phyloP scores from a whole-genome alignment of 768 basidiomycete genomes.

The Boletus pseudo-olivaceus region DNA sequence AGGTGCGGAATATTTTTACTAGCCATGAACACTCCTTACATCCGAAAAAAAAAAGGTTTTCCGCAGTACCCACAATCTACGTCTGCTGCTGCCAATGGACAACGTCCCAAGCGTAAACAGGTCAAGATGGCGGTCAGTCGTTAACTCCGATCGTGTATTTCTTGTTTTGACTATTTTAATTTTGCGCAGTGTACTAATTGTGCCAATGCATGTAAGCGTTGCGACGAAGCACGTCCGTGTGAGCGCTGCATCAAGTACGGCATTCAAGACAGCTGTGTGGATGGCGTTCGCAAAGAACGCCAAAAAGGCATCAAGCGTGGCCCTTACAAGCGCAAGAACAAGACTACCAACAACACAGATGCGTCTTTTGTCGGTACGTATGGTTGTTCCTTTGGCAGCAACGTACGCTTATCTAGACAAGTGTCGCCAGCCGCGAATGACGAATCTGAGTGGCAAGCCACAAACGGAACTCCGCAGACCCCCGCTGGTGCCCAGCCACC shows the following conservation, averaged over 20 bases:
- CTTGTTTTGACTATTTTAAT: constrained; percentile 3
- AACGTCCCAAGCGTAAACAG: constrained; percentile 47
- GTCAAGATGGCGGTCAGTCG: constrained; percentile 56
- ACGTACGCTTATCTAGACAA: constrained; percentile 12
- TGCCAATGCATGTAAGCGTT: constrained; percentile 54
- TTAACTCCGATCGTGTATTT: background rate
- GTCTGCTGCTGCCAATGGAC: constrained; percentile 22
- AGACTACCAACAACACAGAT: constrained; percentile 24
- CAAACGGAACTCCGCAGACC: constrained; percentile 20
- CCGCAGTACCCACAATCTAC: constrained; percentile 29
- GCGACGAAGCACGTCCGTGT: constrained; percentile 58
- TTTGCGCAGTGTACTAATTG: constrained; percentile 50
- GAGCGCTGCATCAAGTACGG: constrained; percentile 64
- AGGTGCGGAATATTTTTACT: constrained; percentile 25
- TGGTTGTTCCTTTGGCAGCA: constrained; percentile 3
- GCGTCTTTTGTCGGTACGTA: constrained; percentile 21
- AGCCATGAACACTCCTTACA: constrained; percentile 3
- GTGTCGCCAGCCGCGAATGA: constrained; percentile 16
- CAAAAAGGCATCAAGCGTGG: constrained; percentile 59
- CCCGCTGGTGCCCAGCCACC: constrained; percentile 18
- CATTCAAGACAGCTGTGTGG: constrained; percentile 51
- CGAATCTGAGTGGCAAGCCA: constrained; percentile 34
- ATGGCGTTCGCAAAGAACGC: constrained; percentile 62
- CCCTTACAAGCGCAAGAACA: constrained; percentile 54
- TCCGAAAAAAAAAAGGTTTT: constrained; percentile 26